These are phyloP conservation scores for Pisolithus orientalis DNA, from an alignment of 768 basidiomycete species.

Conservation along the genomic window DNA sequence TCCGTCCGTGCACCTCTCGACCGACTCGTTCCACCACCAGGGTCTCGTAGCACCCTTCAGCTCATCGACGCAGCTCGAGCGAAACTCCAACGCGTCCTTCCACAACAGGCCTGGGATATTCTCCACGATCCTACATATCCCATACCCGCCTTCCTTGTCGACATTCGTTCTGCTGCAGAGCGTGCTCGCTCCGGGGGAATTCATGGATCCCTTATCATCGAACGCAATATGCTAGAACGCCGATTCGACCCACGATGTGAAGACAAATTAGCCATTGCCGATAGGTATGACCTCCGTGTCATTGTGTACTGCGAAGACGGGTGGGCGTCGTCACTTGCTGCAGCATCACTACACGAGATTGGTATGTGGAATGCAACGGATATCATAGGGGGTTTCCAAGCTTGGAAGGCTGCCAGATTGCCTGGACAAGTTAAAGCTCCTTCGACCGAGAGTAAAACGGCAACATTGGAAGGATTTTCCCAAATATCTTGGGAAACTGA, in stretches of 20 bases:
- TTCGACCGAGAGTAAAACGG: conserved; percentile 22
- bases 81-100: conserved; percentile 56
- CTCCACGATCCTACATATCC: conserved; percentile 45
- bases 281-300: conserved; percentile 68
- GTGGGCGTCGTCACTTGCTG: conserved; percentile 66
- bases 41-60: conserved; percentile 52
- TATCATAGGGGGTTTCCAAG: conserved; percentile 66
- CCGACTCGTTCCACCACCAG: conserved; percentile 56
- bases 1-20: conserved; percentile 53
- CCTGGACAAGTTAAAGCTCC: conserved; percentile 42
- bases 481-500: conserved; percentile 22
- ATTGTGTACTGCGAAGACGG: conserved; percentile 76
- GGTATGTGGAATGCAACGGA: conserved; percentile 74
- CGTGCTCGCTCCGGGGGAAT: conserved; percentile 54
- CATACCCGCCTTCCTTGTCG: conserved; percentile 68
- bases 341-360: conserved; percentile 58
- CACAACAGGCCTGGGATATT: conserved; percentile 54
- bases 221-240: conserved; percentile 77
- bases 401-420: conserved; percentile 64
- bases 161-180: conserved; percentile 64
- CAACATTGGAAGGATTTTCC: conserved; percentile 26
- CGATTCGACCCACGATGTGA: conserved; percentile 66
- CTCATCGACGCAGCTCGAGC: conserved; percentile 55
- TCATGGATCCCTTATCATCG: conserved; percentile 63
- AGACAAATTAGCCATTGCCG: conserved; percentile 56